Percentiles rank a stretch among this genome's conserved stretches.
Conservation (phyloP, 129 eudicot species). For the Artemisia tridentata region DNA sequence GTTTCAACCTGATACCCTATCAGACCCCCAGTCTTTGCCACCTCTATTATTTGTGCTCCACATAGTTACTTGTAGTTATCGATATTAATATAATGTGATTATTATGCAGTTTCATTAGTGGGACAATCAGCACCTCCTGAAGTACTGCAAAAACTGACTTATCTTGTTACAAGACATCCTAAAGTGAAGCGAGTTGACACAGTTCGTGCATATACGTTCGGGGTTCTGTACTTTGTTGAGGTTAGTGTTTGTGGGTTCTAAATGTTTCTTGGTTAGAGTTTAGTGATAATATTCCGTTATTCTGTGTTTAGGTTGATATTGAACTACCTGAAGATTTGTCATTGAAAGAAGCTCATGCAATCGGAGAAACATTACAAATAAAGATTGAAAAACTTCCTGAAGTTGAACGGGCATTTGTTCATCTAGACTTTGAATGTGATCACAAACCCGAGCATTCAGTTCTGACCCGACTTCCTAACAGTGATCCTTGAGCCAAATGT, state of each 20-base stretch:
- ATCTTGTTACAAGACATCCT: slow-evolving; percentile 86
- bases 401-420: slow-evolving; percentile 93
- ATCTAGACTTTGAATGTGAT: slow-evolving; percentile 77
- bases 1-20: no score
- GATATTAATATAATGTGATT: neutral
- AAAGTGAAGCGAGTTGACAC: slow-evolving; percentile 85
- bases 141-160: slow-evolving; percentile 77
- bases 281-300: neutral
- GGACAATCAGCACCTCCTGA: slow-evolving; percentile 96
- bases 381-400: slow-evolving; percentile 76
- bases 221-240: slow-evolving; percentile 83
- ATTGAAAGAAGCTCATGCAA: slow-evolving; percentile 76
- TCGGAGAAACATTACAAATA: slow-evolving; percentile 74
- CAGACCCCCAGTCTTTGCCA: neutral
- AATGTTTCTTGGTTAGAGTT: neutral
- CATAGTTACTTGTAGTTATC: neutral
- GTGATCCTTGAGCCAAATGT: slow-evolving; percentile 43
- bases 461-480: slow-evolving; percentile 69
- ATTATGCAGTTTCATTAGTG: slow-evolving; percentile 68
- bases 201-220: slow-evolving; percentile 88
- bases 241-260: slow-evolving; percentile 33
- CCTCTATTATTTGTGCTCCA: neutral
- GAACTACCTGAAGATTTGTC: slow-evolving; percentile 87
- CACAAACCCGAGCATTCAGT: slow-evolving; percentile 92
- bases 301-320: slow-evolving; percentile 64